Evolutionary conservation across 208 protist species (phyloP), one percentile per base, ranked within the genome.

Genomic region (Leishmania guyanensis): DNA sequence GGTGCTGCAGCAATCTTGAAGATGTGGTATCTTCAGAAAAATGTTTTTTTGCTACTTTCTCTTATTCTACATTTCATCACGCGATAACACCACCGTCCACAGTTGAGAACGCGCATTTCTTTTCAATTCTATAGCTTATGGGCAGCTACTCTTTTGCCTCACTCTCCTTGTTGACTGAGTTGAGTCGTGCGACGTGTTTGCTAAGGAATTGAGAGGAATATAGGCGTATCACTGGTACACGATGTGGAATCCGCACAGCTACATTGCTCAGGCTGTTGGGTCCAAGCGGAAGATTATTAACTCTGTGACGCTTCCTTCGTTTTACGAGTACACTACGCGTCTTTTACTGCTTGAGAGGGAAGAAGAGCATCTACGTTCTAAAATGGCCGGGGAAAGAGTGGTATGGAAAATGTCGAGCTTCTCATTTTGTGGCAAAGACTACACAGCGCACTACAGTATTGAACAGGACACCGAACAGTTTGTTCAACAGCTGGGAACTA

Each of bases 221-320:
- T 0, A 29, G 0, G 0, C 16, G 1, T 33, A 17, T 33, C 0
- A 0, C 0, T 5, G 4, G 0, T 5, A 4, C 43, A 10, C 6
- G 17, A 77, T 77, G 73, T 77, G 50, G 50, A 26, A 77, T 64
- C 73, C 73, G 6, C 73, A 10, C 39, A 68, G 73, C 33, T 77
- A 77, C 39, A 77, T 77, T 12, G 3, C 53, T n/a, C 36, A 77
- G 54, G 73, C 56, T 1, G 36, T 62, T 22, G 73, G 73, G 33
- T 20, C 22, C 2, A 77, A 77, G 9, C 22, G 3, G 3, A 26
- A 12, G 10, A 10, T 2, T 10, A 9, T 29, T 2, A 50, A 6
- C 22, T 17, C 8, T n/a, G 51, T 29, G 12, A 51, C n/a, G 36
- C 73, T 62, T 29, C 73, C 73, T 3, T 77, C 73, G 5, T 77